Percentiles rank a stretch among this genome's conserved stretches.
These are phyloP conservation scores for Phytopythium oedochilum DNA, from an alignment of 352 stramenopile species.

Conservation along the genomic window DNA sequence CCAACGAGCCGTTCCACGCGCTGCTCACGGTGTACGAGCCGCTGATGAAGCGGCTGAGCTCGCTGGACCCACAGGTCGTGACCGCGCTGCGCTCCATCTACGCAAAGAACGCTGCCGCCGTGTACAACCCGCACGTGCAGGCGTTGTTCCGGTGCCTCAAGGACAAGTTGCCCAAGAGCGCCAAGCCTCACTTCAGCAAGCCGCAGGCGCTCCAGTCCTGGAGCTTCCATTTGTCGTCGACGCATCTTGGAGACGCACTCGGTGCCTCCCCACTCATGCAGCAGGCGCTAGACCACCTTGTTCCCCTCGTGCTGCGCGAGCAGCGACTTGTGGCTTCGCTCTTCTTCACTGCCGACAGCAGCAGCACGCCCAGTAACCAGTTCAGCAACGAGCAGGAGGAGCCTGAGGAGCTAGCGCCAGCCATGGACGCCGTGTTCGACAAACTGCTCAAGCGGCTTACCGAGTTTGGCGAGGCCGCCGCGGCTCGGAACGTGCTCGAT, in stretches of 20 bases:
- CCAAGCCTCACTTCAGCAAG: conserved; percentile 50
- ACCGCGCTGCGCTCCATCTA: conserved; percentile 39
- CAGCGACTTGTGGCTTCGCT: conserved; percentile 34
- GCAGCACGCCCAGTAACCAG: background rate
- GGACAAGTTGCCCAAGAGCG: conserved; percentile 49
- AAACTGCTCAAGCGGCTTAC: conserved; percentile 65
- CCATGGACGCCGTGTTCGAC: conserved; percentile 71
- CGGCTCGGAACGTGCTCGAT: conserved; percentile 57
- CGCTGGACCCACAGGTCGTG: conserved; percentile 33
- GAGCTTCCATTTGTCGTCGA: conserved; percentile 59
- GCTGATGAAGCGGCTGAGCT: conserved; percentile 32
- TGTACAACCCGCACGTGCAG: conserved; percentile 54
- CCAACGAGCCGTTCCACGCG: conserved; percentile 50
- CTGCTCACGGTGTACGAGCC: conserved; percentile 39
- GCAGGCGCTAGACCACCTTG: conserved; percentile 63
- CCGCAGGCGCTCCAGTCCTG: conserved; percentile 60
- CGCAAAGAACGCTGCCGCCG: conserved; percentile 34
- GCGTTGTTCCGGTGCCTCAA: conserved; percentile 53
- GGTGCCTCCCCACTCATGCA: conserved; percentile 55
- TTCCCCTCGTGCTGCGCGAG: conserved; percentile 48
- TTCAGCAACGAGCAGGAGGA: conserved; percentile 7
- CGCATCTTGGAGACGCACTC: conserved; percentile 43
- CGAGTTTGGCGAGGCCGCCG: conserved; percentile 64
- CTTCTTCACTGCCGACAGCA: conserved; percentile 31
- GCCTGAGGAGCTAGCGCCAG: conserved; percentile 40